Percentiles rank a stretch among this genome's conserved stretches.
Conservation (phyloP, 306 rosid species). For the Senna siamea region DNA sequence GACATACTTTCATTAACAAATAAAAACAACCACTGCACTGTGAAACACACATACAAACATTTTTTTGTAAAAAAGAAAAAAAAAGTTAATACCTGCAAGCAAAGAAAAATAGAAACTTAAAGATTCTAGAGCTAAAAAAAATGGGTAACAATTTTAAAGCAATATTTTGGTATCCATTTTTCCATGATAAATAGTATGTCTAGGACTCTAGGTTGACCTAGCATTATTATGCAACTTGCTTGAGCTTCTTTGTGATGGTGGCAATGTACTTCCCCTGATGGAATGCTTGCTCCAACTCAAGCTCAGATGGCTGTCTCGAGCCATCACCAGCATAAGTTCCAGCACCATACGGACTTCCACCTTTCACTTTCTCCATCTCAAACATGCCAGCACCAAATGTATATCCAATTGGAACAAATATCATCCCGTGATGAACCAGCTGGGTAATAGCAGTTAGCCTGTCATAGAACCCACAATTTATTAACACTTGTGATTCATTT, state of each 20-base stretch:
- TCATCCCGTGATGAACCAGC: constrained; percentile 93
- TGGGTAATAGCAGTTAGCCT: constrained; percentile 97
- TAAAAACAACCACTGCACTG: constrained; percentile 41
- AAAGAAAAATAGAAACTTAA: constrained; percentile 46
- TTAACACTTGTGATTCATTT: not conserved
- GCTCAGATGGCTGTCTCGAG: constrained; percentile 79
- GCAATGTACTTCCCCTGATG: constrained; percentile 94
- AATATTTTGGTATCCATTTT: constrained; percentile 35
- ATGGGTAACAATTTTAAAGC: constrained; percentile 50
- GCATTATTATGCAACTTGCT: constrained; percentile 66
- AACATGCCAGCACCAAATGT: constrained; percentile 96
- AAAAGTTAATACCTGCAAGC: constrained; percentile 50
- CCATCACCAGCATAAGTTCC: constrained; percentile 96
- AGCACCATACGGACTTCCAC: constrained; percentile 96
- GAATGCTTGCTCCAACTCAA: constrained; percentile 87
- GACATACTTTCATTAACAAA: constrained; percentile 51
- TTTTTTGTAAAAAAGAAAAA: constrained; percentile 22
- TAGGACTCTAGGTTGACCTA: constrained; percentile 28
- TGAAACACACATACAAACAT: constrained; percentile 59
- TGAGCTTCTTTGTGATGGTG: constrained; percentile 89
- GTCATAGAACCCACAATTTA: constrained; percentile 27
- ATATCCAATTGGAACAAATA: constrained; percentile 88
- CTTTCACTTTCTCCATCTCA: constrained; percentile 91
- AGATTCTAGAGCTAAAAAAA: constrained; percentile 47
- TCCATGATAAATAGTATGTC: constrained; percentile 34